Conservation (phyloP, 768 basidiomycete genomes). For the Exsudoporus frostii region DNA sequence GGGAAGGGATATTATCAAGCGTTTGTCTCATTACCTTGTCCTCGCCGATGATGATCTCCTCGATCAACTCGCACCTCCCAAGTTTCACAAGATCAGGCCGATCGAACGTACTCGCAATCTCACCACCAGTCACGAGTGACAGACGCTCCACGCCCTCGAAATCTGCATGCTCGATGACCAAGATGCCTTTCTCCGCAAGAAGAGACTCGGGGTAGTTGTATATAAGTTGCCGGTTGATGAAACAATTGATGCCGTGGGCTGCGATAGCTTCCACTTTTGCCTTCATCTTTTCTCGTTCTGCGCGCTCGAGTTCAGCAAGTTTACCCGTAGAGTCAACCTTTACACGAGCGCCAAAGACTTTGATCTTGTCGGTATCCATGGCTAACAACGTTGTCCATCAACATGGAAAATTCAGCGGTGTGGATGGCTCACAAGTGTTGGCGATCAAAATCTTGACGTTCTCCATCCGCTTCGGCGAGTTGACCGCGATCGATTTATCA, state of each 20-base stretch:
- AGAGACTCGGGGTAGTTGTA: slow-evolving; percentile 99
- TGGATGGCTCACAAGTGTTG: slow-evolving; percentile 78
- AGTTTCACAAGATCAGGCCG: slow-evolving; percentile 89
- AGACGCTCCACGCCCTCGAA: slow-evolving; percentile 98
- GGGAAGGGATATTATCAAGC: neutral
- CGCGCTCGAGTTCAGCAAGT: slow-evolving; percentile 95
- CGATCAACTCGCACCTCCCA: slow-evolving; percentile 90
- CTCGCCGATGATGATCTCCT: slow-evolving; percentile 99
- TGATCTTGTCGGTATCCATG: slow-evolving; percentile 99
- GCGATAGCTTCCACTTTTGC: slow-evolving; percentile 95
- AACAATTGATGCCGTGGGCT: slow-evolving; percentile 91
- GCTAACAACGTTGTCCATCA: slow-evolving; percentile 44
- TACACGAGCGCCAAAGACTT: slow-evolving; percentile 95
- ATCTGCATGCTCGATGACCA: slow-evolving; percentile 97
- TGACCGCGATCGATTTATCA: slow-evolving; percentile 91
- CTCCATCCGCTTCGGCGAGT: slow-evolving; percentile 92
- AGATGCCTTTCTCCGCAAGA: slow-evolving; percentile 90
- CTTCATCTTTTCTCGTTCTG: slow-evolving; percentile 99
- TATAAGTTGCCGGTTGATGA: slow-evolving; percentile 97
- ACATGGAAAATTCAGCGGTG: neutral
- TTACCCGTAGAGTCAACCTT: slow-evolving; percentile 96
- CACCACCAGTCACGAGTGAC: slow-evolving; percentile 95
- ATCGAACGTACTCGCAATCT: slow-evolving; percentile 95
- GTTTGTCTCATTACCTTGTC: slow-evolving; percentile 68
- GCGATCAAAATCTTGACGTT: slow-evolving; percentile 96